Base-by-base conservation (phyloP, 768 basidiomycete genomes). In the Auriscalpium orientale region DNA sequence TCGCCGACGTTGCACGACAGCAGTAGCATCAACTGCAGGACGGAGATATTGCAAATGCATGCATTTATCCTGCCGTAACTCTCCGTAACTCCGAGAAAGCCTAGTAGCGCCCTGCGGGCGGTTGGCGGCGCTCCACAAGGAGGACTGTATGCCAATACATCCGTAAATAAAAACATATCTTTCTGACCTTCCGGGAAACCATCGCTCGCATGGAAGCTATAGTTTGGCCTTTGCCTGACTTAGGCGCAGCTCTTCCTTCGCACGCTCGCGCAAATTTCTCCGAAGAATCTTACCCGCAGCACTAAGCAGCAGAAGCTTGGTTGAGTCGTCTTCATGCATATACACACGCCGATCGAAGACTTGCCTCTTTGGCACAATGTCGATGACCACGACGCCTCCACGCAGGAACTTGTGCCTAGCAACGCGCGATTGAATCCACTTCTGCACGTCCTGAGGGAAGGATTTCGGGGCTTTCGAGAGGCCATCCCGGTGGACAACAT, bases 201-300 rank as follows among this genome's bases (percentile, higher is more conserved):
- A 28, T 5, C 28, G 28, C 28, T 28, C 28, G 28, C 28, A 28
- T 28, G 28, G 28, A 15, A 8, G 18, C 33, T 16, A 60, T 7
- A 60, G 50, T 53, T 52, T 60, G 45, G 56, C 22, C 56, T 52
- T 60, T 36, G 18, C 20, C 16, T 22, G 22, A 36, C 38, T 21
- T 36, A 46, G 34, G 20, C 11, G 18, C 5, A 51, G 57, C 55
- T 90, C 87, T 46, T 72, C 68, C 65, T 83, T 83, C 0, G 85
- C 87, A 47, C 74, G 70, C 4, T 85, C 87, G 11, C 89, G 78
- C 45, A 95, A 73, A 59, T 91, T 81, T 22, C 88, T 79, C 46
- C 91, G 78, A 35, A 95, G 69, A 64, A 97, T 97, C 71, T 95
- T 95, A 3, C 93, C 93, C 53, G 90, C 80, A 35, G 91, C 83